Base-by-base conservation (phyloP, 352 stramenopile species). In the Poterioochromonas sp. region DNA sequence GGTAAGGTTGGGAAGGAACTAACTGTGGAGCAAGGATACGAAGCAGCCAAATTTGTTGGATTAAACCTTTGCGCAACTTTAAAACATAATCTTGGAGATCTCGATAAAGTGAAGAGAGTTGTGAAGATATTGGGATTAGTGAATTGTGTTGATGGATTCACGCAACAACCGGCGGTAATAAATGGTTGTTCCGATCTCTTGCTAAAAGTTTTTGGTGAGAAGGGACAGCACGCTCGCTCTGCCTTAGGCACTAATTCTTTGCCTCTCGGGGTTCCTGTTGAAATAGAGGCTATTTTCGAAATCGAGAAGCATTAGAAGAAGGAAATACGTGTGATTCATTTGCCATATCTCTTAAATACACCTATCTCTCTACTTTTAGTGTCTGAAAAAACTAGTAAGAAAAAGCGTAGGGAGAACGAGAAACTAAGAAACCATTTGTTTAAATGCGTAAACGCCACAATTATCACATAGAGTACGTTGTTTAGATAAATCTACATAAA, bases 41-140 rank as follows among this genome's bases (percentile, higher is more conserved):
- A 94, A 58, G 91, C 90, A 40, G 92, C 92, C 5, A 86, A 92
- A 80, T 86, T 90, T 82, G 87, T 92, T 80, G 91, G 89, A 62
- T 86, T 97, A 29, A 95, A 91, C 81, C 82, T 97, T 58, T 84
- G 95, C 47, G 90, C 90, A 47, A 96, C 92, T 11, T 83, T 97
- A 77, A 92, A 96, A 84, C 85, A 86, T 87, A 85, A 86, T 83
- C 83, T 84, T 29, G 47, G 90, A 53, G 91, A 97, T 83, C 86
- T 97, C 68, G 92, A 97, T 85, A 88, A 91, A 74, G 88, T 98
- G 76, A 93, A 92, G 83, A 87, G 91, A 79, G 86, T 98, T 65
- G 91, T 97, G 40, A 98, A 98, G 88, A 84, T 98, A 71, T 90
- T 96, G 62, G 93, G 93, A 78, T 97, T 98, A 83, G 93, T 98